Evolutionary conservation across 163 green algal genomes (phyloP), one percentile per base, ranked within the genome.

Genomic region (Scenedesmus sp.): DNA sequence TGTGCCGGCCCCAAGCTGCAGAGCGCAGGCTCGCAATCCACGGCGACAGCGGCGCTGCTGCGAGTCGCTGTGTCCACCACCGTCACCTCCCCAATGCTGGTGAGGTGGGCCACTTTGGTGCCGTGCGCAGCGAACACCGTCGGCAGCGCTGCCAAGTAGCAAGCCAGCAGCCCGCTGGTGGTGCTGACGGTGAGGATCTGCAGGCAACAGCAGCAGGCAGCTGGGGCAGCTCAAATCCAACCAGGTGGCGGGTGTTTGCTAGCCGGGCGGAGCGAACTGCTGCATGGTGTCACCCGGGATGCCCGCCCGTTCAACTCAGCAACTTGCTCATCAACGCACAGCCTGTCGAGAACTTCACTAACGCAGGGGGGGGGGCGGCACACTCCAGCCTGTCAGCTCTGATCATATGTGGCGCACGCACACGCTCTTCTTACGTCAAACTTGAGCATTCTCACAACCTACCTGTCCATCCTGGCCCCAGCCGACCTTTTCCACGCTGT

Each of bases 401-500:
- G n/a, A n/a, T n/a, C n/a, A n/a, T n/a, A n/a, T n/a, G n/a, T n/a
- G n/a, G n/a, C n/a, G n/a, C n/a, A n/a, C n/a, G n/a, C n/a, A n/a
- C n/a, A n/a, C n/a, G n/a, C n/a, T n/a, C n/a, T n/a, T n/a, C n/a
- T n/a, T n/a, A n/a, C n/a, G n/a, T n/a, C n/a, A n/a, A n/a, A n/a
- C n/a, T n/a, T n/a, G n/a, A n/a, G n/a, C n/a, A n/a, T n/a, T n/a
- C n/a, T n/a, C n/a, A n/a, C n/a, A n/a, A n/a, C 87, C 43, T 70
- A 95, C 91, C 93, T 97, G 95, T 2, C 95, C 95, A 85, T 97
- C 95, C 22, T 81, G 72, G 15, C 93, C 96, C 95, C 96, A 98
- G 37, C 90, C 92, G 35, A 97, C 81, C 43, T 91, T 89, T 46
- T 93, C 83, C 65, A 94, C 86, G 24, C 81, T 49, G 86, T 96